Base-by-base conservation (phyloP, 2,329 filamentous ascomycete genomes). In the Tolypocladium pustulatum region DNA sequence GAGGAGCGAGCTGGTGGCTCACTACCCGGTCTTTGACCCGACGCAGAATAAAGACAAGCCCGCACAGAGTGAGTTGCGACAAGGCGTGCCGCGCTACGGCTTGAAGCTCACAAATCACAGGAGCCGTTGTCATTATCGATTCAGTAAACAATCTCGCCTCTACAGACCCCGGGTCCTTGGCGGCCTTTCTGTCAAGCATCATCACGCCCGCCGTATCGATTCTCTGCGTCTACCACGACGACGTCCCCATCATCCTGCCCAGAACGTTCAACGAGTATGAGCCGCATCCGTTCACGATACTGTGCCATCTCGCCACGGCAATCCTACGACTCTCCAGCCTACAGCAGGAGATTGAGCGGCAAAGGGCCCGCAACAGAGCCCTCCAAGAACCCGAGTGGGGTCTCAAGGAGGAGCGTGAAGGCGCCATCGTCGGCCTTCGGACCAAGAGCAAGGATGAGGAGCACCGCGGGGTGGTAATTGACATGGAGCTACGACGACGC, bases 251-350 rank as follows among this genome's bases (percentile, higher is more conserved):
- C 32, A 65, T 76, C 57, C 72, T 81, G 72, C 72, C 69, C 36
- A 72, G 59, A 40, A 68, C 70, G 9, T 72, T 70, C 57, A 75
- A 72, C 64, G 78, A 82, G 66, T 86, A 90, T 72, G 76, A 82
- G 22, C 90, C 91, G 0, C 75, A 84, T 34, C 85, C 91, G 0
- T 78, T 95, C 15, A 85, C 85, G 1, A 76, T 91, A 0, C 78
- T 97, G 27, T 83, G 81, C 53, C 95, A 95, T 72, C 85, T 97
- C 59, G 90, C 92, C n/a, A 99, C 94, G 4, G 87, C 91, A 4
- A 82, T 97, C 57, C 80, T 97, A 60, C 85, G 83, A 5, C 78
- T 89, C 0, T 85, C 87, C 43, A 89, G 85, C 17, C 80, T 97
- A 43, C 76, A 84, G 9, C 91, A 97, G 65, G 82, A 89, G 51